Conservation (phyloP, 768 basidiomycete genomes). For the Mycena maculata region DNA sequence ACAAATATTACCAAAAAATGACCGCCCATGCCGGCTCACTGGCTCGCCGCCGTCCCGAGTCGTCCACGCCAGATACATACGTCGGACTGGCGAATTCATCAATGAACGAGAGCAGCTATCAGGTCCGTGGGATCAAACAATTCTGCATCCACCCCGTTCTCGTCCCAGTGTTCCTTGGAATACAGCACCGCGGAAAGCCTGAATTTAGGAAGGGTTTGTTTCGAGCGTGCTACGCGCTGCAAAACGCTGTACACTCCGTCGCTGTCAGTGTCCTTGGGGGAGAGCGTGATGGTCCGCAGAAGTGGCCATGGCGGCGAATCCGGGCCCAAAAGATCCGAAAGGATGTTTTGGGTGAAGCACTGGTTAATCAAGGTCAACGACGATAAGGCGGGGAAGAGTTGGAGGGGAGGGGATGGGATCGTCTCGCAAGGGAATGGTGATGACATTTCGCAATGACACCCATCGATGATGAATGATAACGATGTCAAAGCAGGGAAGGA, state of each 20-base stretch:
- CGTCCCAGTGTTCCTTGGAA: not conserved
- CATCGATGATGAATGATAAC: not conserved
- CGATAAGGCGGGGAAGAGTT: not conserved
- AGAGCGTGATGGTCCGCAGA: too few species aligned
- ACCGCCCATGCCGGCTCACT: too few species aligned
- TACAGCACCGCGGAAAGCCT: not conserved
- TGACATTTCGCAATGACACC: not conserved
- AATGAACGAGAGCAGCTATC: too few species aligned
- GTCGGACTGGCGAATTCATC: too few species aligned
- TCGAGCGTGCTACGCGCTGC: not conserved
- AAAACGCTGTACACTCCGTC: not conserved
- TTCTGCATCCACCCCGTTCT: not conserved
- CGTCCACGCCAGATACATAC: too few species aligned
- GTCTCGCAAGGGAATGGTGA: too few species aligned
- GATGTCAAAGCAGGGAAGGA: slow-evolving; percentile 3
- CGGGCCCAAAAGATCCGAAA: not conserved
- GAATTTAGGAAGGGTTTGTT: not conserved
- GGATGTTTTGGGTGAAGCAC: not conserved
- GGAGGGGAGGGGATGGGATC: not conserved
- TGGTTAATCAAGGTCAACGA: not conserved
- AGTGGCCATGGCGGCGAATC: not conserved
- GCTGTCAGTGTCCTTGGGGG: too few species aligned
- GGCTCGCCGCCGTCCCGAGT: too few species aligned
- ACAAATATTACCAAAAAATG: too few species aligned
- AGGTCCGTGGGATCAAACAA: not conserved